These are phyloP conservation scores for Thozetella sp. DNA, from an alignment of 495 filamentous ascomycete genomes.

Conservation along the genomic window DNA sequence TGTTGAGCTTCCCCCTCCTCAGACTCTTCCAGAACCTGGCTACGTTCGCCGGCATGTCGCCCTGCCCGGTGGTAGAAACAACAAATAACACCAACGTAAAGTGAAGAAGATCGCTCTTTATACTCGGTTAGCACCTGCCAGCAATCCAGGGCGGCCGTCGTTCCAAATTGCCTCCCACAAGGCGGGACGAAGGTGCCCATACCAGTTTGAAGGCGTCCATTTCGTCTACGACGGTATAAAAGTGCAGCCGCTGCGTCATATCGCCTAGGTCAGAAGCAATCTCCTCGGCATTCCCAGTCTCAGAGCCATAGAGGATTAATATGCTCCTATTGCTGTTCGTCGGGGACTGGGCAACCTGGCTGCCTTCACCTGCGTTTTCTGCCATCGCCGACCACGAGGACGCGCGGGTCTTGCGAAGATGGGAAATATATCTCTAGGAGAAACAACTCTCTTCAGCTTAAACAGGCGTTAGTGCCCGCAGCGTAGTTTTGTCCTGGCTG, in stretches of 20 bases:
- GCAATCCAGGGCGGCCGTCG: slow-evolving; percentile 36
- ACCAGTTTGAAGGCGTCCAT: slow-evolving; percentile 78
- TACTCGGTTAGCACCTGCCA: slow-evolving; percentile 7
- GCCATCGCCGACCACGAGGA: slow-evolving; percentile 9
- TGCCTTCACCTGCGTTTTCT: neutral
- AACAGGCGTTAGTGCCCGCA: neutral
- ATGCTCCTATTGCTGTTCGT: slow-evolving; percentile 53
- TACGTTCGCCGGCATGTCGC: slow-evolving; percentile 83
- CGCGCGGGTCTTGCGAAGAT: no score
- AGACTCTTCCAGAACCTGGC: slow-evolving; percentile 83
- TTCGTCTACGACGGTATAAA: slow-evolving; percentile 70
- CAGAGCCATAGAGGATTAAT: slow-evolving; percentile 88
- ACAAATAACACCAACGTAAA: slow-evolving; percentile 74
- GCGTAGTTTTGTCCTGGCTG: no score
- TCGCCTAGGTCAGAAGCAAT: slow-evolving; percentile 81
- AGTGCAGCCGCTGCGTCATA: slow-evolving; percentile 72
- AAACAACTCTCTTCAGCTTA: neutral
- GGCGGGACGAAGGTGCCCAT: slow-evolving; percentile 34
- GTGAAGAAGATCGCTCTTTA: slow-evolving; percentile 44
- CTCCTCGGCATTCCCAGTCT: slow-evolving; percentile 92
- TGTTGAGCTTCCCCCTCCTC: slow-evolving; percentile 74
- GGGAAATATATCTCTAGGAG: no score
- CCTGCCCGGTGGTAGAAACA: slow-evolving; percentile 92
- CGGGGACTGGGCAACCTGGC: slow-evolving; percentile 6
- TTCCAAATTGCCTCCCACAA: no score